Evolutionary conservation across 2,329 filamentous ascomycete species (phyloP).

Genomic region (Amphichorda felina): DNA sequence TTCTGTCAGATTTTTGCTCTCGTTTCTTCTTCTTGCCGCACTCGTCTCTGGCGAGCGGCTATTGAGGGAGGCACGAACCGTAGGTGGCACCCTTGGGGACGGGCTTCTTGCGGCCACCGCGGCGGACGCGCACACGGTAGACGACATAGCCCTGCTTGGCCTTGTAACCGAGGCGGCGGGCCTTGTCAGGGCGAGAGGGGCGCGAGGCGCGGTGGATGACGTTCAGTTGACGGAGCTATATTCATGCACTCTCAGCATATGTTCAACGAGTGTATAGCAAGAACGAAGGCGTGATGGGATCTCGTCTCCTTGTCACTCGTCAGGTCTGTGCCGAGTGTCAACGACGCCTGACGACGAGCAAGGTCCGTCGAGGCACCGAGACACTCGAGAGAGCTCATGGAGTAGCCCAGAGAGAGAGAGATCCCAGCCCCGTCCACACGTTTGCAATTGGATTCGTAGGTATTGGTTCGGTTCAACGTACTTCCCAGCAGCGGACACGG

Average conservation of each 20-base stretch:
- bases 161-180: conserved; percentile 99
- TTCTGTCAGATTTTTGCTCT: background rate
- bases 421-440: conserved; percentile 1
- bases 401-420: background rate
- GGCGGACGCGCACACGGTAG: conserved; percentile 97
- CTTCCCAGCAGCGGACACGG: conserved; percentile 99
- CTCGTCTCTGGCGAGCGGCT: conserved; percentile 5
- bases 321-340: background rate
- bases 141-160: conserved; percentile 99
- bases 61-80: conserved; percentile 43
- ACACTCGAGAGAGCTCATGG: background rate
- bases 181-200: conserved; percentile 98
- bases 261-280: conserved; percentile 99
- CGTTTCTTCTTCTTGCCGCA: background rate
- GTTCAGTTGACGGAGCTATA: conserved; percentile 99
- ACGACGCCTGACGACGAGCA: background rate
- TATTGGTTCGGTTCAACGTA: conserved; percentile 42
- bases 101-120: conserved; percentile 97
- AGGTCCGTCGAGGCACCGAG: too few species aligned
- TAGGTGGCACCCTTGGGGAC: conserved; percentile 97
- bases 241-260: conserved; percentile 99
- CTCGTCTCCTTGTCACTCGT: too few species aligned
- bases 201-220: conserved; percentile 98
- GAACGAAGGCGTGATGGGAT: conserved; percentile 9
- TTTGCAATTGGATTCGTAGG: background rate